Conservation (phyloP, 169 alveolate species). For the Eimeria falciformis region DNA sequence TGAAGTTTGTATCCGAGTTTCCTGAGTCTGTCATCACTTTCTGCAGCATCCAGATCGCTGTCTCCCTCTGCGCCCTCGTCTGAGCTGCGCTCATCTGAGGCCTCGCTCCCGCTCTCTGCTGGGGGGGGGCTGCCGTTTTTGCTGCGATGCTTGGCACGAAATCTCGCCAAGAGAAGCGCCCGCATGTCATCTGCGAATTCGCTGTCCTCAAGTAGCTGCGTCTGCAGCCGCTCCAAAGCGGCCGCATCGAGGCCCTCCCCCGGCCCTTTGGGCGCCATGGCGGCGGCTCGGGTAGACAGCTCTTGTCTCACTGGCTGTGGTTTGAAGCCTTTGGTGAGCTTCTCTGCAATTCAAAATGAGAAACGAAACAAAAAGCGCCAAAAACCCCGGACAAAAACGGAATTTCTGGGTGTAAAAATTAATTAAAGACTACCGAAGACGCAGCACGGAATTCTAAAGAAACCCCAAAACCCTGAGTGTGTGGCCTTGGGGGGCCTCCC, state of each 20-base stretch:
- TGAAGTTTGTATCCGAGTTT: slow-evolving; percentile 38
- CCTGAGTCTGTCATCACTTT: background rate
- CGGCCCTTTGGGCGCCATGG: no score
- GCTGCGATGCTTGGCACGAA: slow-evolving; percentile 55
- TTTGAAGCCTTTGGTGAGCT: no score
- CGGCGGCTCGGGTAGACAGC: no score
- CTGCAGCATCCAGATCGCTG: slow-evolving; percentile 9
- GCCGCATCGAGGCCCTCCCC: slow-evolving; percentile 46
- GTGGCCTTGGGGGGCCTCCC: no score
- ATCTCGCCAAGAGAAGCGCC: slow-evolving; percentile 59
- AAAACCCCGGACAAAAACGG: no score
- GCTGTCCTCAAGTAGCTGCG: slow-evolving; percentile 36
- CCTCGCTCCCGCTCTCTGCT: background rate
- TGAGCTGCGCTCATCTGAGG: background rate
- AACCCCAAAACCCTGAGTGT: no score
- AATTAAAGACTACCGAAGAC: no score
- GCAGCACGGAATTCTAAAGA: no score
- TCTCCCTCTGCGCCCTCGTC: background rate
- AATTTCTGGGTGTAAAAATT: no score
- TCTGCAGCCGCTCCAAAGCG: slow-evolving; percentile 40
- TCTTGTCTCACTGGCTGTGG: no score
- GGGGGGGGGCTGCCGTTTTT: slow-evolving; percentile 24
- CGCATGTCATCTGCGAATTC: slow-evolving; percentile 54
- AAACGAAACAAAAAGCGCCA: no score
- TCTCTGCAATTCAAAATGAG: no score